Conservation (phyloP, 345 rosid species). For the Brassica rapa region DNA sequence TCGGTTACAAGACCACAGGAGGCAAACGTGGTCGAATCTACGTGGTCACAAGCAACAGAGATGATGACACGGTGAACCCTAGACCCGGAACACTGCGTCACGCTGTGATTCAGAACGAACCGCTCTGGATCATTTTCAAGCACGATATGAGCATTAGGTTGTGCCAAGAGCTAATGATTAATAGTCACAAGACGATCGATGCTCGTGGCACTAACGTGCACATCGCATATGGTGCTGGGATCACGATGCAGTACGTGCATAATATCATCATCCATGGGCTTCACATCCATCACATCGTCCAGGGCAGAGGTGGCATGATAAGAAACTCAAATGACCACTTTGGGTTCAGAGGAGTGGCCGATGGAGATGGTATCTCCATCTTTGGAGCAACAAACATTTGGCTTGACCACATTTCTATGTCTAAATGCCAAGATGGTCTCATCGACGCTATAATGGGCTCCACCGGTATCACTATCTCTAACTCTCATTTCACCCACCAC, state of each 20-base stretch:
- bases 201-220: conserved; percentile 71
- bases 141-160: conserved; percentile 64
- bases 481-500: conserved; percentile 73
- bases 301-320: conserved; percentile 55
- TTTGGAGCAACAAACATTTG: conserved; percentile 66
- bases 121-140: conserved; percentile 66
- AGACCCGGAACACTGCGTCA: conserved; percentile 63
- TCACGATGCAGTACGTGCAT: conserved; percentile 54
- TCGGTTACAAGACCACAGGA: conserved; percentile 61
- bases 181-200: conserved; percentile 74
- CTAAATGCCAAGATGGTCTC: conserved; percentile 64
- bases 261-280: conserved; percentile 77
- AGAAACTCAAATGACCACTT: conserved; percentile 52
- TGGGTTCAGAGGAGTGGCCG: conserved; percentile 60
- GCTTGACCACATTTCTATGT: conserved; percentile 86
- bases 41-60: conserved; percentile 60
- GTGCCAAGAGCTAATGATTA: conserved; percentile 60
- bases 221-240: conserved; percentile 64
- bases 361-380: conserved; percentile 82
- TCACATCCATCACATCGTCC: conserved; percentile 57
- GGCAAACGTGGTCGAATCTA: conserved; percentile 61
- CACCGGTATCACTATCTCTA: conserved; percentile 82
- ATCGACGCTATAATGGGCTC: conserved; percentile 74
- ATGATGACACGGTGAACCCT: conserved; percentile 59
- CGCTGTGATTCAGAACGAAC: conserved; percentile 62